phyloP scores from a whole-genome alignment of 352 stramenopile genomes.

The Halophytophthora polymorphica region DNA sequence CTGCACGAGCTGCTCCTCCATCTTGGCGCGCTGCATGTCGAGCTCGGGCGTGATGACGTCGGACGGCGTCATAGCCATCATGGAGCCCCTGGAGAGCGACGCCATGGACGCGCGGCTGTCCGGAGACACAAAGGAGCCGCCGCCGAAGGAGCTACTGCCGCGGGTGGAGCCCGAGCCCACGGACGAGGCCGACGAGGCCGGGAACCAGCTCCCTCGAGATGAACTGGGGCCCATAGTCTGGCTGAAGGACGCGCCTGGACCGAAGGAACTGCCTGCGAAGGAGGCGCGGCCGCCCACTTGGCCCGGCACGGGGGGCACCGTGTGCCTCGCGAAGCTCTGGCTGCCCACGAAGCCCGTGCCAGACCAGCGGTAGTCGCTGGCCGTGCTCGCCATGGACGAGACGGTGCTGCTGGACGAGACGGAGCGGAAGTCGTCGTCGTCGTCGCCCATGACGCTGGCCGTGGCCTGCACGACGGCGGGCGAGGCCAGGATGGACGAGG shows the following conservation, averaged over 20 bases:
- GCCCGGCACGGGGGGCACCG: slow-evolving; percentile 13
- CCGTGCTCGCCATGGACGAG: slow-evolving; percentile 47
- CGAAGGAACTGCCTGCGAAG: slow-evolving; percentile 35
- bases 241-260: slow-evolving; percentile 18
- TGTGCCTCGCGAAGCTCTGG: slow-evolving; percentile 55
- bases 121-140: slow-evolving; percentile 1
- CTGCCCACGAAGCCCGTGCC: slow-evolving; percentile 75
- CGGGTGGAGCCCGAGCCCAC: slow-evolving; percentile 18
- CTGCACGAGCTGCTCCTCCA: slow-evolving; percentile 69
- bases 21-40: slow-evolving; percentile 72
- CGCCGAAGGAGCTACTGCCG: slow-evolving; percentile 7
- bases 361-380: slow-evolving; percentile 76
- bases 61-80: slow-evolving; percentile 64
- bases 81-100: slow-evolving; percentile 40
- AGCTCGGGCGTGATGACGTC: slow-evolving; percentile 67
- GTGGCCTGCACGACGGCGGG: slow-evolving; percentile 40
- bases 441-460: slow-evolving; percentile 68
- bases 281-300: slow-evolving; percentile 5
- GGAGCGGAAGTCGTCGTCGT: slow-evolving; percentile 78
- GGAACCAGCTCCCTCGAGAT: slow-evolving; percentile 63
- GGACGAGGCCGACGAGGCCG: slow-evolving; percentile 23
- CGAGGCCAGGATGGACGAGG: slow-evolving; percentile 61
- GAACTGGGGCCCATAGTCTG: slow-evolving; percentile 13
- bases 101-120: slow-evolving; percentile 14
- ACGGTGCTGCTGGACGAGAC: slow-evolving; percentile 66